phyloP scores from a whole-genome alignment of 257 asterid species.

The Solanum paucissectum region DNA sequence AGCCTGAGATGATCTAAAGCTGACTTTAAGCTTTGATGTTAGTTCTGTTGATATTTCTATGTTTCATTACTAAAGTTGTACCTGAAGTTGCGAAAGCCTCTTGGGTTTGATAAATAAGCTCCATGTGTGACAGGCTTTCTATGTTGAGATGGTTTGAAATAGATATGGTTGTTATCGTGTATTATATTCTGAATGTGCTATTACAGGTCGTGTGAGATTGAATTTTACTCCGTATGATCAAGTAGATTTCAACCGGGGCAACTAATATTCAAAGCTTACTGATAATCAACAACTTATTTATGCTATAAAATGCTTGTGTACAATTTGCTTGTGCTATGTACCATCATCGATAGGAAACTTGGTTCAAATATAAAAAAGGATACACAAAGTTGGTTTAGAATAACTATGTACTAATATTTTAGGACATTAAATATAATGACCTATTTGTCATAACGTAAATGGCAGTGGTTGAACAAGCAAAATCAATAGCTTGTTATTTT shows the following conservation, averaged over 20 bases:
- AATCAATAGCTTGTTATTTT: too few species aligned
- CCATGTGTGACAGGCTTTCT: background rate
- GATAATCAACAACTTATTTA: background rate
- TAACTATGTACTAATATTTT: too few species aligned
- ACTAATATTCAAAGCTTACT: background rate
- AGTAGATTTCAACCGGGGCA: background rate
- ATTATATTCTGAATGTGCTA: background rate
- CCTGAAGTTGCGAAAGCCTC: background rate
- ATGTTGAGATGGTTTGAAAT: background rate
- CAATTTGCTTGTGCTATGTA: background rate
- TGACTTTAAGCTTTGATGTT: background rate
- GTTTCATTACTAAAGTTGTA: background rate
- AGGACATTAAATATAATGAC: background rate
- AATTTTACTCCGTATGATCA: background rate
- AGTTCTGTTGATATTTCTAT: background rate
- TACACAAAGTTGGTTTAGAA: background rate
- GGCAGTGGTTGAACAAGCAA: background rate
- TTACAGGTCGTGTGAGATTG: background rate
- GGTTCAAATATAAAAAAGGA: background rate
- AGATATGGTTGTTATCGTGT: background rate
- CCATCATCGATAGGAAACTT: background rate
- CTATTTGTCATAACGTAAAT: background rate
- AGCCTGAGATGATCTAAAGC: background rate
- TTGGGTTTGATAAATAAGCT: background rate
- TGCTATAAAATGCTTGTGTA: background rate